Evolutionary conservation across 805 yeast species (phyloP).

Genomic region (Candida lessepsii): DNA sequence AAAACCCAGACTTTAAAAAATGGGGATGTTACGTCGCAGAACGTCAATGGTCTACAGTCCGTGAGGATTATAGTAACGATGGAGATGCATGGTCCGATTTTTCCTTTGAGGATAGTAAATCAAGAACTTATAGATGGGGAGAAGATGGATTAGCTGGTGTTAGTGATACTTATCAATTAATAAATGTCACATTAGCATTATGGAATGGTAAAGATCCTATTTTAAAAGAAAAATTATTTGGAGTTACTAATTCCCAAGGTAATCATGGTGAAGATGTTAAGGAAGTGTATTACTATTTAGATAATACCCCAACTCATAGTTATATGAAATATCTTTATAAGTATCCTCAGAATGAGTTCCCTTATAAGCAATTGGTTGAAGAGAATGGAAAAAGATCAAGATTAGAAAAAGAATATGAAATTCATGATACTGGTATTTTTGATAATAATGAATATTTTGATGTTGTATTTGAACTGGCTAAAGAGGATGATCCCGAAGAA

Average conservation of each 20-base stretch:
- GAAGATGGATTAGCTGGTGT: slow-evolving; percentile 94
- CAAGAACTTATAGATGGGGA: slow-evolving; percentile 90
- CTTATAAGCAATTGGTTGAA: slow-evolving; percentile 70
- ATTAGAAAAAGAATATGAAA: slow-evolving; percentile 72
- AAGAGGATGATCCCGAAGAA: slow-evolving; percentile 79
- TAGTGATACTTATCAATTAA: slow-evolving; percentile 74
- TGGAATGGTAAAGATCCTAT: slow-evolving; percentile 90
- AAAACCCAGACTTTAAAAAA: slow-evolving; percentile 56
- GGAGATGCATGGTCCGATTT: slow-evolving; percentile 93
- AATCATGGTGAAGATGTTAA: slow-evolving; percentile 97
- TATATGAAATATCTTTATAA: slow-evolving; percentile 90
- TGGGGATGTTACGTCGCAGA: slow-evolving; percentile 94
- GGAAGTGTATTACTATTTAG: slow-evolving; percentile 79
- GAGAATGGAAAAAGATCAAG: slow-evolving; percentile 67
- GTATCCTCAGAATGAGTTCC: slow-evolving; percentile 85
- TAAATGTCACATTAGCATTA: slow-evolving; percentile 76
- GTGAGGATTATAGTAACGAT: slow-evolving; percentile 82
- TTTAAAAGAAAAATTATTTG: slow-evolving; percentile 82
- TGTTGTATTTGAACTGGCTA: slow-evolving; percentile 86
- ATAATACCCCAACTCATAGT: slow-evolving; percentile 90
- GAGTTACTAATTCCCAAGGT: slow-evolving; percentile 89
- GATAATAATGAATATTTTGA: slow-evolving; percentile 80
- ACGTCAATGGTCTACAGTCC: slow-evolving; percentile 82
- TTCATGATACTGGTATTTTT: slow-evolving; percentile 76
- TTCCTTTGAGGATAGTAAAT: slow-evolving; percentile 79